phyloP scores from a whole-genome alignment of 495 filamentous ascomycete genomes.

The Penicillium paxilli region DNA sequence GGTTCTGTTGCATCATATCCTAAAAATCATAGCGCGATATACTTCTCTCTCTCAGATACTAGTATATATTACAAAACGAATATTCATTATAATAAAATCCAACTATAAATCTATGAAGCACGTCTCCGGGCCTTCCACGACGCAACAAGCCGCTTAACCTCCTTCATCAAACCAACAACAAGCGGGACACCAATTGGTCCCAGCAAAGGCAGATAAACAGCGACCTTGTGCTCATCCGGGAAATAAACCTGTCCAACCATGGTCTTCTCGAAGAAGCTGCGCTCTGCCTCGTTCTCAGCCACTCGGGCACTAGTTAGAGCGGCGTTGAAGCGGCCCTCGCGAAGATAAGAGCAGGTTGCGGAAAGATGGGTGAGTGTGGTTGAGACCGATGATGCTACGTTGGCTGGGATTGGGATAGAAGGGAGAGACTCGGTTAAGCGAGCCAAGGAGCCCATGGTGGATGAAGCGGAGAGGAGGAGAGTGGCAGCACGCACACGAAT shows the following conservation, averaged over 20 bases:
- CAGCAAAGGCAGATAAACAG: slow-evolving; percentile 88
- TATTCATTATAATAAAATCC: not conserved
- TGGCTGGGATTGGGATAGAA: slow-evolving; percentile 85
- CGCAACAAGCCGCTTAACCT: slow-evolving; percentile 58
- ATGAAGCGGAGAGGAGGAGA: slow-evolving; percentile 84
- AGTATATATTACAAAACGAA: not conserved
- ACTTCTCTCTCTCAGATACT: too few species aligned
- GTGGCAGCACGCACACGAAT: slow-evolving; percentile 83
- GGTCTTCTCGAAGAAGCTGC: slow-evolving; percentile 96
- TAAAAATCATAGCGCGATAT: too few species aligned
- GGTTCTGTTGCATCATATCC: too few species aligned
- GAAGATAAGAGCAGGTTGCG: slow-evolving; percentile 72
- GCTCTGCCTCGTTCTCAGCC: slow-evolving; percentile 86
- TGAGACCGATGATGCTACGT: slow-evolving; percentile 81
- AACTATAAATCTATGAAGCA: not conserved
- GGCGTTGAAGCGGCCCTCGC: slow-evolving; percentile 61
- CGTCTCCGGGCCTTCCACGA: slow-evolving; percentile 30
- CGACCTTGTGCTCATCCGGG: slow-evolving; percentile 98
- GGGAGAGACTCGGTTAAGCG: slow-evolving; percentile 81
- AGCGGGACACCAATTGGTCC: slow-evolving; percentile 92
- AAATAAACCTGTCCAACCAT: slow-evolving; percentile 99
- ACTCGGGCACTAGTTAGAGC: slow-evolving; percentile 77
- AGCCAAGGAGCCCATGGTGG: slow-evolving; percentile 89
- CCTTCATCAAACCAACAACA: slow-evolving; percentile 78
- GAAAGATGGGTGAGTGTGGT: slow-evolving; percentile 76